Conservation (phyloP, 192 early-diverging fungal genomes). For the Coemansia sp. region DNA sequence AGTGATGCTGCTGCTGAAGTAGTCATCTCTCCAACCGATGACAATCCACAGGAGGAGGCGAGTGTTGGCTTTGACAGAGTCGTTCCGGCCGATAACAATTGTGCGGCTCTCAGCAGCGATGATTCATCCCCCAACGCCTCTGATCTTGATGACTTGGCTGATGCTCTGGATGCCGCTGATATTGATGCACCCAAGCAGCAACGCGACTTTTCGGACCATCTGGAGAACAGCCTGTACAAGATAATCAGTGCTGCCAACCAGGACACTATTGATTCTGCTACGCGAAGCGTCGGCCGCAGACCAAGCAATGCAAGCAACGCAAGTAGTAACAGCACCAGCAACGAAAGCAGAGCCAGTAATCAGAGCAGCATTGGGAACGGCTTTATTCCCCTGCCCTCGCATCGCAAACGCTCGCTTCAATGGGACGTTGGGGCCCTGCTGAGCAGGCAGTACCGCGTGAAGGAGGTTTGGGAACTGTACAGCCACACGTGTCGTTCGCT, state of each 20-base stretch:
- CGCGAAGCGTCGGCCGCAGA: background rate
- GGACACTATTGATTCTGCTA: background rate
- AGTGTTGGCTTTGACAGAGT: background rate
- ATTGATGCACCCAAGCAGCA: background rate
- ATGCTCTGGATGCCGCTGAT: background rate
- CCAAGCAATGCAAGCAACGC: background rate
- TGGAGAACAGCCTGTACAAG: slow-evolving; percentile 7
- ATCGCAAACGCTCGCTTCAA: slow-evolving; percentile 26
- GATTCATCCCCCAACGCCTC: background rate
- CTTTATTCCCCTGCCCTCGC: background rate
- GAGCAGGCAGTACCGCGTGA: slow-evolving; percentile 40
- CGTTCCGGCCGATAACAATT: background rate
- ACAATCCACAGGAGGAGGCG: background rate
- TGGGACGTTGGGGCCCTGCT: slow-evolving; percentile 49
- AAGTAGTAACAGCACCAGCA: background rate
- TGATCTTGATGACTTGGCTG: background rate
- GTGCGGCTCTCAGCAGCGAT: background rate
- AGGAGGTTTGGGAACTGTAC: slow-evolving; percentile 50
- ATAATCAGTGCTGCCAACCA: slow-evolving; percentile 7
- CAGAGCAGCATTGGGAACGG: background rate
- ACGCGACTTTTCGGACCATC: slow-evolving; percentile 2
- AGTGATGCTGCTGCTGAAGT: background rate
- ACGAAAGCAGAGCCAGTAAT: background rate
- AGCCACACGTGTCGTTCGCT: slow-evolving; percentile 38
- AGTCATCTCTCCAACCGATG: background rate